phyloP scores from a whole-genome alignment of 306 rosid species.

The Prunus persica region DNA sequence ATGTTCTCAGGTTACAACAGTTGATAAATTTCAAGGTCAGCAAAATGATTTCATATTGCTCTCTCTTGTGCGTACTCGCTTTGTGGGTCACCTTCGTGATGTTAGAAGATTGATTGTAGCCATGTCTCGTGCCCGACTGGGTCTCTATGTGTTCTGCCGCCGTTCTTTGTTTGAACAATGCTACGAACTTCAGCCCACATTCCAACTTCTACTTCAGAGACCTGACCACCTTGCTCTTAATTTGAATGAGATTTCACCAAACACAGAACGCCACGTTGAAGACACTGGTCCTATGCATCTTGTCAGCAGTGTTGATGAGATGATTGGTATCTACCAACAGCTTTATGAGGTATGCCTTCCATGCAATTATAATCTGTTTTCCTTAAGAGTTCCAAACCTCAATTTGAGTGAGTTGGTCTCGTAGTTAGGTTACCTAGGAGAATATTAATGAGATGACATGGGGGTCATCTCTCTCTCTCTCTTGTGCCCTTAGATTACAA shows the following conservation, averaged over 20 bases:
- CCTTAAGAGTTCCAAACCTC: neutral
- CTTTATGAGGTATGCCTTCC: constrained; percentile 62
- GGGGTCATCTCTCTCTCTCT: neutral
- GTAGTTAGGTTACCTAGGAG: neutral
- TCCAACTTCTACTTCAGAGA: constrained; percentile 87
- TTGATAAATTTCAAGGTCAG: constrained; percentile 99
- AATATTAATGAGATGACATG: neutral
- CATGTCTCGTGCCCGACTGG: constrained; percentile 98
- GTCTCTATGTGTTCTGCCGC: constrained; percentile 89
- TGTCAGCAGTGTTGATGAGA: constrained; percentile 85
- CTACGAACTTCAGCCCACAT: constrained; percentile 94
- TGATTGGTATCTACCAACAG: constrained; percentile 58
- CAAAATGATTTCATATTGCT: constrained; percentile 94
- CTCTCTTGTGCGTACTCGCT: constrained; percentile 88
- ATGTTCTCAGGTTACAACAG: constrained; percentile 73
- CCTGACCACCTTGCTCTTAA: constrained; percentile 81
- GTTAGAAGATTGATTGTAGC: constrained; percentile 98
- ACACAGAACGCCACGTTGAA: constrained; percentile 61
- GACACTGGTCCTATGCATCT: constrained; percentile 68
- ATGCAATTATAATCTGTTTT: neutral
- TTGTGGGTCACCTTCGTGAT: constrained; percentile 98
- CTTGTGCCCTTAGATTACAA: neutral
- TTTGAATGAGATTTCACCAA: constrained; percentile 55
- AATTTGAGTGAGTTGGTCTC: neutral
- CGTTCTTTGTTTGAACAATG: constrained; percentile 94